Conservation (phyloP, 352 stramenopile species). For the Phytophthora pini region DNA sequence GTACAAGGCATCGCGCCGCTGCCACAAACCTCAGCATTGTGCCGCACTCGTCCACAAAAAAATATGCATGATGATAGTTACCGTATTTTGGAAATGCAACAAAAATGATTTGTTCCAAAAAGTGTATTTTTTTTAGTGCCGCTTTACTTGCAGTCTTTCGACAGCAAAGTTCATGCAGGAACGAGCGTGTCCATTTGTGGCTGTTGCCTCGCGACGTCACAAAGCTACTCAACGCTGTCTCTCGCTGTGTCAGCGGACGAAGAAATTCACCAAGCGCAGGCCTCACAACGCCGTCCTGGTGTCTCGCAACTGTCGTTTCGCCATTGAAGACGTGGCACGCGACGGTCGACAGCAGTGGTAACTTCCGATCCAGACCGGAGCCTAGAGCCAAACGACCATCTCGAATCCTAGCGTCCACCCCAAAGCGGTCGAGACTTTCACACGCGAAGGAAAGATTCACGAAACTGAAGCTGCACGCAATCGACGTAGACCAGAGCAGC, state of each 20-base stretch:
- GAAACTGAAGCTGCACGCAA: too few species aligned
- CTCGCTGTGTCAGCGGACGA: conserved; percentile 14
- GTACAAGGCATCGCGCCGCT: too few species aligned
- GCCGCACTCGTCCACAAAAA: too few species aligned
- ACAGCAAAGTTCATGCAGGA: conserved; percentile 47
- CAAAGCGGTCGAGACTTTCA: conserved; percentile 21
- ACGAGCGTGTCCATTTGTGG: conserved; percentile 48
- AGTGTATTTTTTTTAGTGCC: too few species aligned
- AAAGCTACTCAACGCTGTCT: conserved; percentile 38
- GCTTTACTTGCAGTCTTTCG: conserved; percentile 28
- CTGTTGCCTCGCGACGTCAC: conserved; percentile 33
- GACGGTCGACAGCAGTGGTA: conserved; percentile 11
- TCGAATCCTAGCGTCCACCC: neutral
- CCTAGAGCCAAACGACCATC: conserved; percentile 21
- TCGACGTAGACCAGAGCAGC: neutral
- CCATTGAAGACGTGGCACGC: conserved; percentile 46
- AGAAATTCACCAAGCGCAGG: conserved; percentile 29
- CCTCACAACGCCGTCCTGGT: conserved; percentile 18
- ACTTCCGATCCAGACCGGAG: neutral
- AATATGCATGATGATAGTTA: too few species aligned
- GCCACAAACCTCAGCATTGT: too few species aligned
- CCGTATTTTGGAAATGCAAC: too few species aligned
- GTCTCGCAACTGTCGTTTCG: conserved; percentile 37
- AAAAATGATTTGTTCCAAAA: too few species aligned
- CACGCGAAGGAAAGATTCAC: conserved; percentile 33